Evolutionary conservation across 1,284 basidiomycete species (phyloP), one percentile per base, ranked within the genome.

Genomic region (Pseudozyma pruni): DNA sequence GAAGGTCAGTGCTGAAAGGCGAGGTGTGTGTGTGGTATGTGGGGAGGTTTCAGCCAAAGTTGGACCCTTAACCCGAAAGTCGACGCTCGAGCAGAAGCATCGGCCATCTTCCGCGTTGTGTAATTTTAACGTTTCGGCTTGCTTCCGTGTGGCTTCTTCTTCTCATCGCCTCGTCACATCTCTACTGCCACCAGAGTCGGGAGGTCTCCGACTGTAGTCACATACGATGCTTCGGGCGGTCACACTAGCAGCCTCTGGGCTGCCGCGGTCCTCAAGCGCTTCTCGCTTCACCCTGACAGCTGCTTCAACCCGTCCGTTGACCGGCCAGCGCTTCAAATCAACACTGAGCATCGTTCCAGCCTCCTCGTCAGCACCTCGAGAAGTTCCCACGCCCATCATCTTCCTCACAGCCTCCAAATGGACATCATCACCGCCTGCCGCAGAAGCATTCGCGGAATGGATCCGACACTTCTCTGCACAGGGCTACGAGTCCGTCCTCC

Each of bases 371-470:
- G 69, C 69, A 20, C 1, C 35, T 9, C 53, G 78, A 29, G 75
- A 80, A 50, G 78, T 78, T 25, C 78, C 78, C 17, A 80, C 76
- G 40, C 78, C 78, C 11, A 53, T 80, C 11, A 53, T 80, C 47
- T 75, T 80, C 31, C 58, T 80, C 47, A 68, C 76, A 6, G 66
- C 76, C 22, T 70, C 74, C 1, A 53, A 54, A 34, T 78, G 76
- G 76, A 68, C 74, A 8, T 58, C 55, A 1, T 58, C 49, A 1
- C 17, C 50, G 4, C 44, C 61, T 4, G 72, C 72, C 3, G 17
- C 42, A 2, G 42, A 60, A 54, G 62, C 57, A 1, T 74, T 66
- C 17, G 23, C 54, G 9, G 20, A 41, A 31, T 52, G 43, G 53
- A 52, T 78, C 25, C 9, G 42, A 9, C 62, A 64, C 44, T 70